Base-by-base conservation (phyloP, 345 rosid species). In the Kandelia obovata region DNA sequence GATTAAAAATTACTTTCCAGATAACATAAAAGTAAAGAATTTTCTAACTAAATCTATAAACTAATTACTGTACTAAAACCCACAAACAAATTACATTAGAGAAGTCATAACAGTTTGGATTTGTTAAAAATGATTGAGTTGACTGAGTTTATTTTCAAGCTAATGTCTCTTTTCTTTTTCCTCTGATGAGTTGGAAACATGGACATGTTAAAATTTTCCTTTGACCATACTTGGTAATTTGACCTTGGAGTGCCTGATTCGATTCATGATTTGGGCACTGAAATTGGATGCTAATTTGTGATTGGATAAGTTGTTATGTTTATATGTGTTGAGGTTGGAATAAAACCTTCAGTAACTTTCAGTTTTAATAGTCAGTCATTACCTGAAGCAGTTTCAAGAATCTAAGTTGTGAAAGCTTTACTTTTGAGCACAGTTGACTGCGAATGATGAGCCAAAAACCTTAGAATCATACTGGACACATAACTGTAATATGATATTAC, bases 361-460 rank as follows among this genome's bases (percentile, higher is more conserved):
- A 62, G 65, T 46, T 39, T 35, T 46, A 62, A 23, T 53, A 28
- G 17, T 68, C 60, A 46, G 53, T 7, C 57, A 51, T 60, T 49
- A 62, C 52, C 21, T n/a, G 37, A 66, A 13, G 55, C 3, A 61
- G 26, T 30, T 34, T 49, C 32, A 16, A 30, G 52, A 39, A 57
- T 46, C 5, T 62, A 53, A 49, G 53, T 66, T 49, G 60, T 52
- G 30, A 51, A 26, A 62, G 58, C 26, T 43, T 20, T 35, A 28
- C 23, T n/a, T 32, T 55, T 55, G 64, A 27, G 49, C 25, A 58
- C 43, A n/a, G 11, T 75, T 74, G 65, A 10, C 21, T 31, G 26
- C 7, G 65, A 21, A 28, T 23, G 20, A 25, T 60, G 7, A 23
- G 59, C 58, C 19, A 25, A 31, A 56, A 60, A 69, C 32, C 58